Conservation (phyloP, 768 basidiomycete species). For the Lentinula boryana region DNA sequence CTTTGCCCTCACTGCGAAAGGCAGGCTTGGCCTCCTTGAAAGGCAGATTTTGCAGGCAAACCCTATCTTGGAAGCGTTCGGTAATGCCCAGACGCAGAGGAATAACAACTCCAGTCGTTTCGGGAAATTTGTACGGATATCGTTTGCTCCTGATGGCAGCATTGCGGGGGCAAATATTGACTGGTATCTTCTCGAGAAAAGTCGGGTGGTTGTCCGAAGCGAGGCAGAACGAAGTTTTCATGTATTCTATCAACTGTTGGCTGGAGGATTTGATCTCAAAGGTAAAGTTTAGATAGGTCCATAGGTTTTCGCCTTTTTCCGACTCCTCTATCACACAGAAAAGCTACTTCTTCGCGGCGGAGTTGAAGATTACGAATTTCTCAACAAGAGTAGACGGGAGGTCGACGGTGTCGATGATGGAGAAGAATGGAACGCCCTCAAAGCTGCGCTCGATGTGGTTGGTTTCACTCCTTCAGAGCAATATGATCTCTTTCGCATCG, state of each 20-base stretch:
- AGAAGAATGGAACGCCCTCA: conserved; percentile 80
- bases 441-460: conserved; percentile 79
- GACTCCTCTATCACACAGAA: conserved; percentile 33
- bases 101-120: conserved; percentile 99
- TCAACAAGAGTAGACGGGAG: conserved; percentile 83
- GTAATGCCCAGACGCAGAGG: conserved; percentile 96
- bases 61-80: conserved; percentile 95
- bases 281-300: conserved; percentile 35
- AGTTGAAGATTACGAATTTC: conserved; percentile 81
- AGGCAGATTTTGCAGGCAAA: conserved; percentile 97
- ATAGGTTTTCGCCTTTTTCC: background rate
- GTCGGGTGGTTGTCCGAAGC: conserved; percentile 82
- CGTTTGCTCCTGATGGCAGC: conserved; percentile 87
- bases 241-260: conserved; percentile 93
- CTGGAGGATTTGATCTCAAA: conserved; percentile 65
- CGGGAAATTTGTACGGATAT: conserved; percentile 96
- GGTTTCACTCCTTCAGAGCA: conserved; percentile 86
- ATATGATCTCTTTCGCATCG: conserved; percentile 86
- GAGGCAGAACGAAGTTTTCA: conserved; percentile 93
- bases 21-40: conserved; percentile 82
- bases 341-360: conserved; percentile 67
- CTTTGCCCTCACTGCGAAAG: conserved; percentile 52
- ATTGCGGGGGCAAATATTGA: conserved; percentile 98
- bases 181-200: conserved; percentile 98
- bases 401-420: conserved; percentile 95